A percentile compares a stretch with the other conserved stretches of the same genome.
phyloP scores from a whole-genome alignment of 2,329 filamentous ascomycete genomes.

The Aspergillus sp. region DNA sequence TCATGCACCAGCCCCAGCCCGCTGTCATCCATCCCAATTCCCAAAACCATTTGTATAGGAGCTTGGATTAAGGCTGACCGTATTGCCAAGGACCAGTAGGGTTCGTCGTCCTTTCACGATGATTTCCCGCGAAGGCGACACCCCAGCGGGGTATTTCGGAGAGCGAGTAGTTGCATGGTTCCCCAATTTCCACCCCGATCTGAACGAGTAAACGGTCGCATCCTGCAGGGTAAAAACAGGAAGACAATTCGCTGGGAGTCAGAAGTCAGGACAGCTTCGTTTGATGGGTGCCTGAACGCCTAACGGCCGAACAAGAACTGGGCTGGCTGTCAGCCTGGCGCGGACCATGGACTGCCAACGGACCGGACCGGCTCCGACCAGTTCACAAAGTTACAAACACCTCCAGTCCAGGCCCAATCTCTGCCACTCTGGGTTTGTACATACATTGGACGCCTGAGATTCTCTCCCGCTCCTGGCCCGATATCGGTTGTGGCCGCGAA shows the following conservation, averaged over 20 bases:
- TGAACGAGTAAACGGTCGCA: not conserved
- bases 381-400: not conserved
- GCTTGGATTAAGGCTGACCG: not conserved
- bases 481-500: not conserved
- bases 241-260: no score
- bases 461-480: not conserved
- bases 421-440: not conserved
- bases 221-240: not conserved
- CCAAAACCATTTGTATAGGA: no score
- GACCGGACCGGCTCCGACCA: slow-evolving; percentile 19
- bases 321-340: no score
- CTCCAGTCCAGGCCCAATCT: not conserved
- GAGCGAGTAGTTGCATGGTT: slow-evolving; percentile 1
- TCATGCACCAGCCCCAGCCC: not conserved
- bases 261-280: not conserved
- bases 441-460: not conserved
- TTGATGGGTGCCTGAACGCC: slow-evolving; percentile 14
- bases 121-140: slow-evolving; percentile 1
- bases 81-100: not conserved
- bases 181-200: not conserved
- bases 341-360: slow-evolving; percentile 4
- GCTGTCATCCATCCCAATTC: not conserved
- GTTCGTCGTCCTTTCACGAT: slow-evolving; percentile 1
- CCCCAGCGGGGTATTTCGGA: slow-evolving; percentile 1
- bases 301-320: not conserved